These are phyloP conservation scores for Penicillium parvum DNA, from an alignment of 495 filamentous ascomycete genomes.

Conservation along the genomic window DNA sequence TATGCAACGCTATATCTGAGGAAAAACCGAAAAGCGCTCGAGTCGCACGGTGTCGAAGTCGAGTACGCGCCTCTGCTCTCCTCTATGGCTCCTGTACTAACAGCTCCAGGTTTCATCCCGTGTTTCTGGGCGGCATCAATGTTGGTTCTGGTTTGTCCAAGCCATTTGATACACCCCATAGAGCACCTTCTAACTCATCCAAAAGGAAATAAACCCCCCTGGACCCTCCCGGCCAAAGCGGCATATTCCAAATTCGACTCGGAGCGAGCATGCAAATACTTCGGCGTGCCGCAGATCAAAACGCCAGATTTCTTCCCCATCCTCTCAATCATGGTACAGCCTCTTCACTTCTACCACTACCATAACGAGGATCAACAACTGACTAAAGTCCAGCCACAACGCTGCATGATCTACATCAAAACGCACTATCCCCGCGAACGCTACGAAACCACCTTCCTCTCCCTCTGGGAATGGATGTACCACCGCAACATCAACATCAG, in stretches of 20 bases:
- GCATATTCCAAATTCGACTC: conserved; percentile 51
- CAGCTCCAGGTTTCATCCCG: conserved; percentile 54
- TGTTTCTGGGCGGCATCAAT: conserved; percentile 73
- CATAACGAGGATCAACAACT: background rate
- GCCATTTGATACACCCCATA: background rate
- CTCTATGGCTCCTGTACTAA: conserved; percentile 3
- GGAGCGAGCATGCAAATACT: conserved; percentile 51
- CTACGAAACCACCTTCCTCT: conserved; percentile 41
- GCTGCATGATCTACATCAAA: conserved; percentile 63
- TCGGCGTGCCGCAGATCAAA: conserved; percentile 40
- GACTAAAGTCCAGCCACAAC: conserved; percentile 48
- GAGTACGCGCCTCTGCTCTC: conserved; percentile 45
- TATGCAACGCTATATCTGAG: conserved; percentile 56
- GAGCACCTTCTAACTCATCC: background rate
- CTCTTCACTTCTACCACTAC: background rate
- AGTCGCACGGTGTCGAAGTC: conserved; percentile 54
- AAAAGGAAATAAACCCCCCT: conserved; percentile 69
- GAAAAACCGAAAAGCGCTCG: conserved; percentile 48
- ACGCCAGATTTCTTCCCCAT: conserved; percentile 52
- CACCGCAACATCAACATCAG: conserved; percentile 44
- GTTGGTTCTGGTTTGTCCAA: conserved; percentile 49
- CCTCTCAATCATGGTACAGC: conserved; percentile 39
- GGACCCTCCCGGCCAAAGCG: conserved; percentile 64
- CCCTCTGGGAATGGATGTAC: conserved; percentile 47
- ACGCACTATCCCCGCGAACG: conserved; percentile 33